phyloP scores from a whole-genome alignment of 192 early-diverging fungal genomes.

The Coemansia sp. region DNA sequence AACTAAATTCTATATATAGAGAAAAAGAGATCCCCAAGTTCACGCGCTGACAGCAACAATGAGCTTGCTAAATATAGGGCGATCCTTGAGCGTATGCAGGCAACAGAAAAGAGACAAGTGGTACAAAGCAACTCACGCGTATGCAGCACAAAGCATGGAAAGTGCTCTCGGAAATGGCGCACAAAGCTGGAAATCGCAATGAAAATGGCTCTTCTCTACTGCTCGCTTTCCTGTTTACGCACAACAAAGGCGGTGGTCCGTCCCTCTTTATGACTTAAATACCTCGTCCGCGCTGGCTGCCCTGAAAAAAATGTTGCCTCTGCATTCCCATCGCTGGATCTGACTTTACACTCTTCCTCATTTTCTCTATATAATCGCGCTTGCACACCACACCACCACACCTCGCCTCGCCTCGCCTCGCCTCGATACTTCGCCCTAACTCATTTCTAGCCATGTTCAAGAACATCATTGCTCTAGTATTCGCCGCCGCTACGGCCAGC shows the following conservation, averaged over 20 bases:
- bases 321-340: neutral
- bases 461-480: conserved; percentile 14
- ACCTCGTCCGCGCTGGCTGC: neutral
- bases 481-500: conserved; percentile 18
- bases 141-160: neutral
- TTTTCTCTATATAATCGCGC: neutral
- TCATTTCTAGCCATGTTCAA: conserved; percentile 15
- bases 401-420: neutral
- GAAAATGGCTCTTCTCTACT: conserved; percentile 6
- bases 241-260: conserved; percentile 2
- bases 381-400: neutral
- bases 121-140: neutral
- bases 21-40: neutral
- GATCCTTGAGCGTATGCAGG: neutral
- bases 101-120: neutral
- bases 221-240: conserved; percentile 4
- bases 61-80: neutral
- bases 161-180: conserved; percentile 2
- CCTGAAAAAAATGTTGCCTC: neutral
- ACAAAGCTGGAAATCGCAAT: neutral
- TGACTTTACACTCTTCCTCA: neutral
- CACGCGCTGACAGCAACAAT: neutral
- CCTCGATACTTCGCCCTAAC: neutral
- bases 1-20: neutral
- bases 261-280: conserved; percentile 6